A percentile compares a stretch with the other conserved stretches of the same genome.
These are phyloP conservation scores for Thelonectria rubi DNA, from an alignment of 2,329 filamentous ascomycete genomes.

Conservation along the genomic window DNA sequence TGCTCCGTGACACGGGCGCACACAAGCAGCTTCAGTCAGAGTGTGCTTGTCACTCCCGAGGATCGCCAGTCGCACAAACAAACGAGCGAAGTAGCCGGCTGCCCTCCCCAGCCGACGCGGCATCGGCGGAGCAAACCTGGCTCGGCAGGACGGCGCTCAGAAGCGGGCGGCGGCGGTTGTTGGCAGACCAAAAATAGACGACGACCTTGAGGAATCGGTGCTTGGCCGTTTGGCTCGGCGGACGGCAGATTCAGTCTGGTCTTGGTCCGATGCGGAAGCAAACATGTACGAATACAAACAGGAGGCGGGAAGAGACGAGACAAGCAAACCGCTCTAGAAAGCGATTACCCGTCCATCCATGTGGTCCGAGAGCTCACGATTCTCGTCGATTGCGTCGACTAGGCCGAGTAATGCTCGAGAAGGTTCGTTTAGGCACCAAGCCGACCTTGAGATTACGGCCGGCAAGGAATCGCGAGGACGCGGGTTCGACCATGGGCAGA, in stretches of 20 bases:
- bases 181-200: constrained; percentile 17
- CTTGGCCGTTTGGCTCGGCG: not conserved
- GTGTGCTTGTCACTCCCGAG: constrained; percentile 35
- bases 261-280: not conserved
- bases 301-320: not conserved
- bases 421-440: constrained; percentile 18
- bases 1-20: constrained; percentile 31
- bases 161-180: not conserved
- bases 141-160: not conserved
- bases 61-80: constrained; percentile 27
- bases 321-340: not conserved
- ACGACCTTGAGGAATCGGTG: not conserved
- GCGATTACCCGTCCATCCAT: not conserved
- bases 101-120: constrained; percentile 1
- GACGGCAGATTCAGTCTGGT: not conserved
- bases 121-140: constrained; percentile 3
- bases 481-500: constrained; percentile 1
- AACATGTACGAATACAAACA: not conserved
- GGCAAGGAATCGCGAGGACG: not conserved
- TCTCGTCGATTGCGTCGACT: not conserved
- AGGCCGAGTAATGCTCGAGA: not conserved
- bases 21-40: constrained; percentile 31
- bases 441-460: constrained; percentile 1
- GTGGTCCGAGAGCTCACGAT: not conserved
- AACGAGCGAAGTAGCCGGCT: constrained; percentile 1